Evolutionary conservation across 2,329 filamentous ascomycete genomes (phyloP).

Genomic region (Fusarium cyanostomum): DNA sequence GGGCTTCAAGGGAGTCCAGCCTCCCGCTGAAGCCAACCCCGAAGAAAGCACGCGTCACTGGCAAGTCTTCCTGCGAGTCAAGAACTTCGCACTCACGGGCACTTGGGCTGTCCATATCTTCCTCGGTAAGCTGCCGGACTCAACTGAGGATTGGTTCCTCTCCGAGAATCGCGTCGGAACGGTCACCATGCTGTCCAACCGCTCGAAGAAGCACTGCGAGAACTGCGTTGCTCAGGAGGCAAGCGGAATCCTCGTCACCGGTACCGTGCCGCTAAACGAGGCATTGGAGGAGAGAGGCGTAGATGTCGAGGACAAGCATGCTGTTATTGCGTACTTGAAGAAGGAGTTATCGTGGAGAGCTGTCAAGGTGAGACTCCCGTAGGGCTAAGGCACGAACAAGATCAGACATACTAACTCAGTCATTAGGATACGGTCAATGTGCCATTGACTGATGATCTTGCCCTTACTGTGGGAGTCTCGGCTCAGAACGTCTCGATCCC

Average conservation of each 20-base stretch:
- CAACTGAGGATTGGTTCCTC: neutral
- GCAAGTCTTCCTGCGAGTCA: neutral
- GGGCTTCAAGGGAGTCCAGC: neutral
- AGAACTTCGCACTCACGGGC: slow-evolving; percentile 15
- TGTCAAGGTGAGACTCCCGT: neutral
- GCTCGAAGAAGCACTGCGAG: neutral
- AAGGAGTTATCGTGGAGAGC: neutral
- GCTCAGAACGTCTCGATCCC: neutral
- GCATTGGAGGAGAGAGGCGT: neutral
- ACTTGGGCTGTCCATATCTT: neutral
- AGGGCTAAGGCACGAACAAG: neutral
- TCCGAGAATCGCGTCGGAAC: neutral
- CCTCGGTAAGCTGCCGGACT: neutral
- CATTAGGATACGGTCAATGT: neutral
- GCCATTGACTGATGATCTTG: neutral
- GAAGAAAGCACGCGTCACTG: neutral
- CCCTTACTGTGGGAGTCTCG: neutral
- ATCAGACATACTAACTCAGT: neutral
- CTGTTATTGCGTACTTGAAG: neutral
- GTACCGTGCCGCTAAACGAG: neutral
- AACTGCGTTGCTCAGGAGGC: neutral
- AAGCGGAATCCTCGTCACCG: neutral
- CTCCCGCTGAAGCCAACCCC: neutral
- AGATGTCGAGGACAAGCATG: neutral
- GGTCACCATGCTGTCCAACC: neutral